Evolutionary conservation across 331 rosid species (phyloP), one percentile per base, ranked within the genome.

Genomic region (Saraca asoca): DNA sequence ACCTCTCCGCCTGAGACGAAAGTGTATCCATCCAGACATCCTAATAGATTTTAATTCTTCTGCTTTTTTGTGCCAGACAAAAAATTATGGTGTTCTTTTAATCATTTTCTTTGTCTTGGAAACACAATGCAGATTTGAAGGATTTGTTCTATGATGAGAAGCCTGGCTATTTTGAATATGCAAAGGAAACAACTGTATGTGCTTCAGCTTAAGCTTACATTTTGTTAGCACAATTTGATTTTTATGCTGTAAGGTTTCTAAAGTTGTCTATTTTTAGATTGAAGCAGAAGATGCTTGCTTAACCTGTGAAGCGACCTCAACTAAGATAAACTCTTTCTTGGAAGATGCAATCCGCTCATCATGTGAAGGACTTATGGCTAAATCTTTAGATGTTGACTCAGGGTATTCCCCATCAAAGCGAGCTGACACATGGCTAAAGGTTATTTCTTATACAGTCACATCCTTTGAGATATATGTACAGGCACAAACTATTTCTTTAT

Each of bases 311-410:
- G 79, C 81, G 51, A 83, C 90, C 2, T 75, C 78, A 52, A 57
- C 64, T 33, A 88, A 75, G 79, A 75, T 83, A 63, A 87, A 72
- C 76, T 72, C 78, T 56, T 91, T 91, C 73, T 68, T 88, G 51
- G 87, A 87, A 83, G 79, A 77, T 66, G 91, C 98, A 44, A 73
- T 88, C 60, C 74, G 39, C 29, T 83, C 95, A 52, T 85, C 92
- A 16, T 85, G 98, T 75, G 98, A 91, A 91, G 98, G 98, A 71
- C 80, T 91, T 75, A 87, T 91, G 92, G 86, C 86, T 39, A 91
- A 91, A 77, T 70, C 87, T 6, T 80, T 91, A 74, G 98, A 91
- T 83, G 83, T 81, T 70, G 91, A 81, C 62, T 95, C 98, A 70
- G 90, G 85, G 65, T 91, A 91, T 83, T 87, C 67, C 62, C 98